Percentiles rank a stretch among this genome's conserved stretches.
phyloP scores from a whole-genome alignment of 306 rosid species.

The Pyrus bretschneideri region DNA sequence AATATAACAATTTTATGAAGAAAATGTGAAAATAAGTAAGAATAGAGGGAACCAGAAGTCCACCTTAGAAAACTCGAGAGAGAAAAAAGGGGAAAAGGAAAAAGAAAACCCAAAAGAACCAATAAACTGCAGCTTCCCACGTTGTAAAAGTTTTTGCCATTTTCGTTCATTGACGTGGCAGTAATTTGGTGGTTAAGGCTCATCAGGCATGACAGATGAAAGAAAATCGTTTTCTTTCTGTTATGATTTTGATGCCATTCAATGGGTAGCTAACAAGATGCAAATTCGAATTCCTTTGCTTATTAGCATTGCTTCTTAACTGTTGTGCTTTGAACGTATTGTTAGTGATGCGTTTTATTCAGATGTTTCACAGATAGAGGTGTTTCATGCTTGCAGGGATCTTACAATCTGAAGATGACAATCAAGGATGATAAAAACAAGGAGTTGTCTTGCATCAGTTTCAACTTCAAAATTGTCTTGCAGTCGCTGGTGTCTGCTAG shows the following conservation, averaged over 20 bases:
- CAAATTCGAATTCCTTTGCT: neutral
- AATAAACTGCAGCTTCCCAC: neutral
- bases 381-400: constrained; percentile 44
- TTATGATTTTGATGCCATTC: neutral
- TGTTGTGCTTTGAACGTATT: neutral
- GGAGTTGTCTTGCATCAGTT: constrained; percentile 58
- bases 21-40: neutral
- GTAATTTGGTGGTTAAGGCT: neutral
- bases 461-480: constrained; percentile 50
- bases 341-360: neutral
- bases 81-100: neutral
- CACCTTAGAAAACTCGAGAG: neutral
- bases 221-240: neutral
- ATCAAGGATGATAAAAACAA: constrained; percentile 23
- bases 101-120: neutral
- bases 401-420: constrained; percentile 53
- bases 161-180: neutral
- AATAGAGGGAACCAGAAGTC: neutral
- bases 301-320: neutral
- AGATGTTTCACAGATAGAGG: neutral
- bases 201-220: neutral
- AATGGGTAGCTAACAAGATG: neutral
- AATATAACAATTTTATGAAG: neutral
- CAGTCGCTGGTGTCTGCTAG: constrained; percentile 25
- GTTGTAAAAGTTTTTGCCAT: neutral